Evolutionary conservation across 78 protist genomes (phyloP).

Genomic region (Dictyostelium discoideum): dicty_2.7 NC_007088.5:4045501-4046000

Average conservation of each 20-base stretch:
- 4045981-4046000: not conserved
- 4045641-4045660: not conserved
- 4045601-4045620: too few species aligned
- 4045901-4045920: not conserved
- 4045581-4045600: not conserved
- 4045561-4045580: not conserved
- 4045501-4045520: slow-evolving; percentile 72
- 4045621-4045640: not conserved
- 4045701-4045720: not conserved
- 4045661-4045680: not conserved
- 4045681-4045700: not conserved
- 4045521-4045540: not conserved
- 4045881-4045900: not conserved
- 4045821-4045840: slow-evolving; percentile 55
- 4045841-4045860: slow-evolving; percentile 65
- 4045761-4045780: slow-evolving; percentile 68
- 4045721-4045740: slow-evolving; percentile 67
- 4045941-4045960: not conserved
- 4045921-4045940: not conserved
- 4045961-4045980: not conserved
- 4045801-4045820: slow-evolving; percentile 68
- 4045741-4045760: slow-evolving; percentile 71
- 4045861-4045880: slow-evolving; percentile 54
- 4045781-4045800: slow-evolving; percentile 52
- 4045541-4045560: not conserved